Evolutionary conservation across 2,329 filamentous ascomycete genomes (phyloP), one percentile per base, ranked within the genome.

Genomic region (Clonostachys rhizophaga): DNA sequence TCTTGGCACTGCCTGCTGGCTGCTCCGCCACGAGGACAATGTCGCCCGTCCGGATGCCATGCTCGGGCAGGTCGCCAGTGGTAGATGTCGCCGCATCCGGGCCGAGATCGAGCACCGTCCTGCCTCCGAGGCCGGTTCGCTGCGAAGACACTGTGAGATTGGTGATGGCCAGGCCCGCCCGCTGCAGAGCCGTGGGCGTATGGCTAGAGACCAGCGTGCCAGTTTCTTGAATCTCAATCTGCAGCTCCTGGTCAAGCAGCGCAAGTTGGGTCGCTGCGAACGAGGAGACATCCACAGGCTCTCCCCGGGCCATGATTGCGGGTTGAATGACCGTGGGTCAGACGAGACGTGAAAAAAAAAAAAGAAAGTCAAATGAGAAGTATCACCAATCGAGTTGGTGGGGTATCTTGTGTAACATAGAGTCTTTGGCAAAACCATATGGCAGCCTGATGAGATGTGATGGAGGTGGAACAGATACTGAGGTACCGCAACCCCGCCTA

Each of bases 41-140:
- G 63, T 94, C 89, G 2, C 89, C 89, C 0, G 81, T 77, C 3
- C 88, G 76, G 45, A 94, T 70, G 24, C 87, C 87, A 70, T 92
- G 88, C 61, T 89, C 85, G 2, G 85, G 84, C 17, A 92, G 69
- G 52, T 83, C 80, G 1, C 72, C 66, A 17, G 58, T 59, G 13
- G 54, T 45, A 5, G 79, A 75, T 3, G 86, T 78, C 1, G 90
- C 87, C n/a, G 80, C 69, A 58, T 96, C 92, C 0, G 82, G 72
- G 14, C 71, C 70, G 2, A 99, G 81, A 64, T 96, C 91, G 5
- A 96, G 71, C 2, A 99, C 86, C 0, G 89, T 90, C 53, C 90
- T 88, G n/a, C 94, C 94, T 14, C 91, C 94, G 36, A 96, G 75
- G 0, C 94, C 94, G 0, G 94, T 99, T 33, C 91, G 85, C 61